phyloP scores from a whole-genome alignment of 2,329 filamentous ascomycete species.

The Boeremia exigua region DNA sequence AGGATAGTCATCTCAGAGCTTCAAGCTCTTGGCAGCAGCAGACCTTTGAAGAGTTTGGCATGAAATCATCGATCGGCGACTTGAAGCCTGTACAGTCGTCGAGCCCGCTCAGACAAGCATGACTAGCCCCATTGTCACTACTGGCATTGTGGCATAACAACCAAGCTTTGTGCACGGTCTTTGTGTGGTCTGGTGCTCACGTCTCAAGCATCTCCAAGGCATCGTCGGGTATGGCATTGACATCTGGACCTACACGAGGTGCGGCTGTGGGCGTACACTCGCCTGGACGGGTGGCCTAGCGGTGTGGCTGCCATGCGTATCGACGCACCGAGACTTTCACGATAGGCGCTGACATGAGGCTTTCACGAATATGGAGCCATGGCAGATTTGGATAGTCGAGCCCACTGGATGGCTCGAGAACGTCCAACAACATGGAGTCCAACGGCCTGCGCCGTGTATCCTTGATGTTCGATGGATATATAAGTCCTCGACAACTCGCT shows the following conservation, averaged over 20 bases:
- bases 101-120: not conserved
- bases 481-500: constrained; percentile 10
- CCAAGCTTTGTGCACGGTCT: constrained; percentile 4
- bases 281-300: constrained; percentile 11
- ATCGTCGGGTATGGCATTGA: constrained; percentile 6
- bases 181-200: not conserved
- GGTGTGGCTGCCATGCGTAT: constrained; percentile 13
- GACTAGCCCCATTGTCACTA: not conserved
- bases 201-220: constrained; percentile 7
- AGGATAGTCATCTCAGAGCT: not conserved
- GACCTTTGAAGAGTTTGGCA: not conserved
- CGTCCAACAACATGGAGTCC: not conserved
- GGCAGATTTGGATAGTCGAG: constrained; percentile 1
- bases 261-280: not conserved
- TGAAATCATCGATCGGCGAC: not conserved
- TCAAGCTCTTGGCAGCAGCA: not conserved
- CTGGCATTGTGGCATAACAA: not conserved
- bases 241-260: constrained; percentile 3
- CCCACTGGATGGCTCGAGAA: constrained; percentile 13
- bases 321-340: not conserved
- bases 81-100: not conserved
- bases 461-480: constrained; percentile 8
- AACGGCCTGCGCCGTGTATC: not conserved
- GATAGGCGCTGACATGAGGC: constrained; percentile 1
- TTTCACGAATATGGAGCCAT: constrained; percentile 7